Base-by-base conservation (phyloP, 2,329 filamentous ascomycete genomes). In the Paraphoma chrysanthemicola region DNA sequence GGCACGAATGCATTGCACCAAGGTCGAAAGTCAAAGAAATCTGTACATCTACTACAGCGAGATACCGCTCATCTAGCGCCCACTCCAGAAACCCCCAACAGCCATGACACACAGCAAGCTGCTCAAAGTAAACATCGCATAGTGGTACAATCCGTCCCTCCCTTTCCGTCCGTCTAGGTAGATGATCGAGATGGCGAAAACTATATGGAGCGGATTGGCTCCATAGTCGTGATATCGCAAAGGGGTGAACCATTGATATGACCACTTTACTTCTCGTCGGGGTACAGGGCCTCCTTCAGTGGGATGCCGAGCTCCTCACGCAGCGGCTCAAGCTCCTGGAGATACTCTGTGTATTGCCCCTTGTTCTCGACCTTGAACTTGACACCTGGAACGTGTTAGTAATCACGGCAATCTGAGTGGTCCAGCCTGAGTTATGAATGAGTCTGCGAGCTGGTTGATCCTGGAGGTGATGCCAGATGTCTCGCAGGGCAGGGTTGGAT, bases 341-440 rank as follows among this genome's bases (percentile, higher is more conserved):
- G 88, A 82, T 96, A 97, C 84, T 97, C 90, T 77, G 97, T 87
- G 84, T 99, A 99, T 85, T 99, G 95, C 75, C 88, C 87, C 82
- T 92, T 90, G 88, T 96, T 99, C 88, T 99, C 95, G 71, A 98
- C 95, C 88, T 99, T 99, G 82, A 93, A 92, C 85, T 97, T 97
- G 87, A 99, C 90, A 76, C 94, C 93, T 97, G 73, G 52, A 16
- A 31, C 41, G 44, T 39, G 64, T 75, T 67, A 75, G 67, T 67
- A 59, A 67, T 61, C 54, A 53, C n/a, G 28, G 6, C 44, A 29
- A 11, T 41, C 31, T 59, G 16, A 56, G 41, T 57, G 62, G 59
- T 45, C 54, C 33, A 7, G 23, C 23, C 36, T 17, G 38, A 31
- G 36, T 29, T n/a, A n/a, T 47, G 36, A 12, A 28, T n/a, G 17